Percentiles rank a stretch among this genome's conserved stretches.
Conservation (phyloP, 257 asterid genomes). For the Jaltomata sinuosa region DNA sequence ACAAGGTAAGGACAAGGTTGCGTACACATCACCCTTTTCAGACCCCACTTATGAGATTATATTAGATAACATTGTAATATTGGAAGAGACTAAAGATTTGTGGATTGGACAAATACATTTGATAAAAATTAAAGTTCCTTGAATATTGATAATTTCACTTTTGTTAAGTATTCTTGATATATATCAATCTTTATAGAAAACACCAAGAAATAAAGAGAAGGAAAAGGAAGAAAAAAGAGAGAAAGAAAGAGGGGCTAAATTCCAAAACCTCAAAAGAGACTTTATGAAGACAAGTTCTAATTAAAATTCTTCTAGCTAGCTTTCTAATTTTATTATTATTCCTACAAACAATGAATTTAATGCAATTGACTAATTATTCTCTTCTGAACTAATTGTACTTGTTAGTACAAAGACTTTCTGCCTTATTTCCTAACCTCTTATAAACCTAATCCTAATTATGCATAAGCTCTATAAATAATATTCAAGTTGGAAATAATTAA, state of each 20-base stretch:
- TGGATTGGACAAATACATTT: no score
- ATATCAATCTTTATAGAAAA: no score
- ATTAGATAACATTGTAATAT: no score
- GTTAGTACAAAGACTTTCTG: background rate
- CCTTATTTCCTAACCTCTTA: background rate
- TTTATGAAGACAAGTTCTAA: background rate
- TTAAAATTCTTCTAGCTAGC: background rate
- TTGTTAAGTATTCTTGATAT: no score
- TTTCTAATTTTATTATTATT: background rate
- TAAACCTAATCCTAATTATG: background rate
- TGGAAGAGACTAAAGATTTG: no score
- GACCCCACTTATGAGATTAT: no score
- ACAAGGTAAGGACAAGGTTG: no score
- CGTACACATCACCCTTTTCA: no score
- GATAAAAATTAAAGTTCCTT: no score
- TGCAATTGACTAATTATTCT: background rate
- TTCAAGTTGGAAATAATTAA: background rate
- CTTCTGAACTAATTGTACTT: background rate
- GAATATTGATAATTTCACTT: no score
- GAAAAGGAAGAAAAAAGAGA: background rate
- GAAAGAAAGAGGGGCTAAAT: background rate
- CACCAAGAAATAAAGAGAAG: background rate
- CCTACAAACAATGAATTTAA: background rate
- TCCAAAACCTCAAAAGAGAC: background rate
- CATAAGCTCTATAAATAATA: background rate